Percentiles rank a stretch among this genome's conserved stretches.
phyloP scores from a whole-genome alignment of 1,139 yeast species.

The Kurtzmaniella quercitrusa region DNA sequence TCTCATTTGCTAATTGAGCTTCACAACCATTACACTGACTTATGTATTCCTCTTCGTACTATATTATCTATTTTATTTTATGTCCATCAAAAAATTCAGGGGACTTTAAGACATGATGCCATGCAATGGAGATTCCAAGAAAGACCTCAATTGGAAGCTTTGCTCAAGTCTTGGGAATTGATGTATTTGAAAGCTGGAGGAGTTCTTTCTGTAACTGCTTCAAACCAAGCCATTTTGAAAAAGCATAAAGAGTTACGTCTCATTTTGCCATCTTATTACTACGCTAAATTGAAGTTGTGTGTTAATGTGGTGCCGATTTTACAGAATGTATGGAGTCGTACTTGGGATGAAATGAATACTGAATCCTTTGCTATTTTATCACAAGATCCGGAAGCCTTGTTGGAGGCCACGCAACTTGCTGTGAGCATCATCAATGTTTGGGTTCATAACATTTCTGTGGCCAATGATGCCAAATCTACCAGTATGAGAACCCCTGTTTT shows the following conservation, averaged over 20 bases:
- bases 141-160: slow-evolving; percentile 49
- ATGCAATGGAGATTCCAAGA: slow-evolving; percentile 58
- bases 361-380: slow-evolving; percentile 24
- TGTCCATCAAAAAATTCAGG: slow-evolving; percentile 64
- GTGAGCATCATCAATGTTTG: slow-evolving; percentile 61
- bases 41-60: slow-evolving; percentile 51
- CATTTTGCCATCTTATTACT: slow-evolving; percentile 58
- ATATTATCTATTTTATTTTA: slow-evolving; percentile 64
- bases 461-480: slow-evolving; percentile 58
- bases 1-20: slow-evolving; percentile 43
- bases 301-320: slow-evolving; percentile 55
- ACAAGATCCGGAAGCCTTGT: slow-evolving; percentile 51
- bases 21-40: slow-evolving; percentile 37
- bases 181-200: slow-evolving; percentile 61
- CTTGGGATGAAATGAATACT: slow-evolving; percentile 62
- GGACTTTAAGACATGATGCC: slow-evolving; percentile 10
- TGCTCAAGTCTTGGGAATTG: slow-evolving; percentile 64
- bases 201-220: slow-evolving; percentile 47
- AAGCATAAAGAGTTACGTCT: slow-evolving; percentile 55
- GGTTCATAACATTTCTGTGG: slow-evolving; percentile 63
- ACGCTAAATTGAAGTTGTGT: slow-evolving; percentile 61
- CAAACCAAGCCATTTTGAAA: slow-evolving; percentile 46
- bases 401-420: slow-evolving; percentile 55
- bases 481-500: slow-evolving; percentile 71
- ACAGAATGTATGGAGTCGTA: slow-evolving; percentile 53